Evolutionary conservation across 495 filamentous ascomycete genomes (phyloP).

Genomic region (Penicilliopsis zonata): DNA sequence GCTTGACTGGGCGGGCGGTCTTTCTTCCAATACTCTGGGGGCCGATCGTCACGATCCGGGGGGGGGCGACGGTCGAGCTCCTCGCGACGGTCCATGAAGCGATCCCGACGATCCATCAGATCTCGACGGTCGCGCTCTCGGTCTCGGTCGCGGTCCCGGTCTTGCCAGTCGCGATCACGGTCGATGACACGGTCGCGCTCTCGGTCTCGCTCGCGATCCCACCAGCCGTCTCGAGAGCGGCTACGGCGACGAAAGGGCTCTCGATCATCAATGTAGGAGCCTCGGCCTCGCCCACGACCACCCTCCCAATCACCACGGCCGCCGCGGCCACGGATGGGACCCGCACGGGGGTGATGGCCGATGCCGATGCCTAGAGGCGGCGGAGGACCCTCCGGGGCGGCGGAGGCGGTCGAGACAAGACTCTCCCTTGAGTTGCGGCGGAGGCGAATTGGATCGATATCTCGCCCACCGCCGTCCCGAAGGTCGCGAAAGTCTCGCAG

Average conservation of each 20-base stretch:
- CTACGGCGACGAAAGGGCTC: conserved; percentile 46
- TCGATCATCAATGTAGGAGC: conserved; percentile 49
- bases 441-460: conserved; percentile 33
- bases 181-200: conserved; percentile 25
- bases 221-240: conserved; percentile 57
- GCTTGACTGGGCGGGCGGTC: conserved; percentile 31
- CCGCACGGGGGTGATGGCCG: conserved; percentile 40
- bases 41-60: conserved; percentile 29
- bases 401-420: conserved; percentile 56
- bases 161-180: conserved; percentile 21
- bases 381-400: conserved; percentile 49
- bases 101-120: conserved; percentile 13
- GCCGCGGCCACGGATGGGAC: conserved; percentile 49
- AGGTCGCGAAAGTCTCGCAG: conserved; percentile 39
- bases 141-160: conserved; percentile 27
- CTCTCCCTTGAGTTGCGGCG: conserved; percentile 49
- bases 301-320: conserved; percentile 59
- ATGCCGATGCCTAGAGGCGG: no score
- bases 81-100: conserved; percentile 1
- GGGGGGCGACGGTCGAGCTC: conserved; percentile 13
- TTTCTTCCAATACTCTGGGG: conserved; percentile 43
- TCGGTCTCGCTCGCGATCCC: conserved; percentile 27
- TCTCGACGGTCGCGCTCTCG: conserved; percentile 16
- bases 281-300: conserved; percentile 41
- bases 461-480: conserved; percentile 25